These are phyloP conservation scores for Delonix regia DNA, from an alignment of 306 rosid species.

Conservation along the genomic window DNA sequence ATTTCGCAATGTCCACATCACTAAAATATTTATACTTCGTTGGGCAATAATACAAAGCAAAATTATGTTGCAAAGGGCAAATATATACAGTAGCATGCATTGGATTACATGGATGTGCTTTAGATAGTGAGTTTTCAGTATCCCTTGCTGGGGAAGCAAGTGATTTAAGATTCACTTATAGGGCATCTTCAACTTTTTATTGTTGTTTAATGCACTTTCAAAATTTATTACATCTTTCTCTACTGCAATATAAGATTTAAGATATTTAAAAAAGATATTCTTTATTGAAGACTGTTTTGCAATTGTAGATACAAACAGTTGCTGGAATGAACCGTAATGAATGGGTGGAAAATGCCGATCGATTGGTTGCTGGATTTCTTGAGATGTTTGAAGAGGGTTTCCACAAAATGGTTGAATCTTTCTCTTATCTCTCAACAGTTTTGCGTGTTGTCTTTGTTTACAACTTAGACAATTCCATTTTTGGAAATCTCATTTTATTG, in stretches of 20 bases:
- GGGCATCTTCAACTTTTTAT: not conserved
- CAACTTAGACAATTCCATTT: slow-evolving; percentile 7
- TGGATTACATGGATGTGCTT: slow-evolving; percentile 3
- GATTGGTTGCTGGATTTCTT: slow-evolving; percentile 93
- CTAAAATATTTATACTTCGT: not conserved
- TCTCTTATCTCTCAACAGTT: not conserved
- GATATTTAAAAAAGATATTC: no score
- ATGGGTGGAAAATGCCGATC: slow-evolving; percentile 97
- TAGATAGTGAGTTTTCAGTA: slow-evolving; percentile 1
- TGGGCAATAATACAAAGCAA: not conserved
- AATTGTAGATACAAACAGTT: slow-evolving; percentile 73
- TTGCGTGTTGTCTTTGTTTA: slow-evolving; percentile 14
- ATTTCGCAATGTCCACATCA: not conserved
- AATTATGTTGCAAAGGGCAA: not conserved
- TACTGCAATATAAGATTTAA: not conserved
- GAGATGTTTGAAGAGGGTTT: slow-evolving; percentile 99
- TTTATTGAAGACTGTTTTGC: slow-evolving; percentile 12
- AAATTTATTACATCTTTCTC: not conserved
- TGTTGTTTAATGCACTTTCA: not conserved
- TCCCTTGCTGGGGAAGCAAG: not conserved
- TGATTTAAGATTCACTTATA: not conserved
- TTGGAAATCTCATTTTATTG: slow-evolving; percentile 18
- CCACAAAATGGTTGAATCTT: slow-evolving; percentile 85
- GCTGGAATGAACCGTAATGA: slow-evolving; percentile 85
- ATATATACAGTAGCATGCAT: not conserved